phyloP scores from a whole-genome alignment of 1,284 basidiomycete genomes.

The Ustilago xerochloae region DNA sequence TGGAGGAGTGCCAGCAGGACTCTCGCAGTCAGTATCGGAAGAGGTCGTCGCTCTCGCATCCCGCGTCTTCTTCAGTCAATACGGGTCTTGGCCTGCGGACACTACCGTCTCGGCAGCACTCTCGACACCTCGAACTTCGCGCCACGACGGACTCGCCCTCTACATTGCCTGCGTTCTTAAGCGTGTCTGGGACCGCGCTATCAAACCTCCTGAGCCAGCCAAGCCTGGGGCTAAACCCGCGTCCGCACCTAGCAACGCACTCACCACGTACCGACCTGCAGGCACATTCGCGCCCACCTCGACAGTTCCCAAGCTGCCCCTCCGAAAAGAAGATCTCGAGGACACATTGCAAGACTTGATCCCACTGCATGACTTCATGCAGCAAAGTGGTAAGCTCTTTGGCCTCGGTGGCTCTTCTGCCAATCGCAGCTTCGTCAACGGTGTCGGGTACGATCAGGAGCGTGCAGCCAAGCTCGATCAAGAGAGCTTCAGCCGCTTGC shows the following conservation, averaged over 20 bases:
- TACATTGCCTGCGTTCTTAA: constrained; percentile 86
- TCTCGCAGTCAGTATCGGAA: constrained; percentile 47
- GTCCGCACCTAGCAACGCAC: constrained; percentile 9
- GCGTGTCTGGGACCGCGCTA: constrained; percentile 85
- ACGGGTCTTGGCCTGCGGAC: constrained; percentile 60
- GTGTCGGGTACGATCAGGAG: constrained; percentile 43
- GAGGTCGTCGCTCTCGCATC: constrained; percentile 62
- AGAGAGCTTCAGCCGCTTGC: constrained; percentile 79
- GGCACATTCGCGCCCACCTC: constrained; percentile 4
- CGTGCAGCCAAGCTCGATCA: constrained; percentile 75
- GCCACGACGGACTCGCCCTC: constrained; percentile 87
- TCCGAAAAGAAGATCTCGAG: constrained; percentile 51
- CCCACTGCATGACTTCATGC: constrained; percentile 59
- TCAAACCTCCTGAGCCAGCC: constrained; percentile 45
- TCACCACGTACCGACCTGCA: constrained; percentile 30
- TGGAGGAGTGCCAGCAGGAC: constrained; percentile 18
- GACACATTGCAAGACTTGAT: constrained; percentile 53
- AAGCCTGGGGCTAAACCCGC: constrained; percentile 37
- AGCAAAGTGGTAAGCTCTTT: constrained; percentile 62
- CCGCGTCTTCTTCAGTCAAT: constrained; percentile 62
- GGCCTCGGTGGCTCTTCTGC: constrained; percentile 52
- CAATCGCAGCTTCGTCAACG: constrained; percentile 34
- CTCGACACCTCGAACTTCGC: constrained; percentile 62
- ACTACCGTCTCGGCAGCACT: constrained; percentile 50
- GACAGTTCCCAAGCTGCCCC: constrained; percentile 16